phyloP scores from a whole-genome alignment of 768 basidiomycete genomes.

The Boletus vinaceobasis region DNA sequence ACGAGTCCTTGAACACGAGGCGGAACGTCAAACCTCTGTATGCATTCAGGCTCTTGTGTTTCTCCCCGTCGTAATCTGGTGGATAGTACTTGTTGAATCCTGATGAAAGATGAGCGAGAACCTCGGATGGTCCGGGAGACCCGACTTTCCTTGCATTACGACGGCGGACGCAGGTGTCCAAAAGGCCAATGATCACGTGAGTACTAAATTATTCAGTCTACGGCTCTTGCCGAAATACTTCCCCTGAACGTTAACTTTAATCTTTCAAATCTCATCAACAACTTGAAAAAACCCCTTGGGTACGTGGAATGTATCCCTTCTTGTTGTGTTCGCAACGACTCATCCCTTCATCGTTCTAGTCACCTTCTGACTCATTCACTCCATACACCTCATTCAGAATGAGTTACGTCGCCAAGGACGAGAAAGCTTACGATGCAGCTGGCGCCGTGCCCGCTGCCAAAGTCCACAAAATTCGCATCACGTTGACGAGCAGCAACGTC shows the following conservation, averaged over 20 bases:
- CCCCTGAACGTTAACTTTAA: constrained; percentile 38
- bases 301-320: constrained; percentile 1
- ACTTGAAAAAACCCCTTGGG: constrained; percentile 30
- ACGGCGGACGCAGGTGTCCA: constrained; percentile 1
- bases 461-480: constrained; percentile 99
- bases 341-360: constrained; percentile 37
- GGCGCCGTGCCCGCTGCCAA: constrained; percentile 86
- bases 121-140: neutral
- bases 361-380: constrained; percentile 77
- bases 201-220: neutral
- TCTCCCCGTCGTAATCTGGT: constrained; percentile 68
- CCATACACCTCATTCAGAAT: constrained; percentile 44
- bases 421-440: constrained; percentile 95
- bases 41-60: constrained; percentile 70
- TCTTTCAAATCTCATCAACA: constrained; percentile 28
- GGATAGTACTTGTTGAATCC: constrained; percentile 82
- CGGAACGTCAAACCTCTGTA: constrained; percentile 52
- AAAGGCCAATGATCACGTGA: constrained; percentile 5
- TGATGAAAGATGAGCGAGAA: constrained; percentile 18
- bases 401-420: constrained; percentile 99
- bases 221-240: constrained; percentile 15
- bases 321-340: neutral
- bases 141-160: constrained; percentile 42
- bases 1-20: neutral
- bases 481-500: constrained; percentile 96